Conservation (phyloP, 2,329 filamentous ascomycete genomes). For the Talaromyces sp. region DNA sequence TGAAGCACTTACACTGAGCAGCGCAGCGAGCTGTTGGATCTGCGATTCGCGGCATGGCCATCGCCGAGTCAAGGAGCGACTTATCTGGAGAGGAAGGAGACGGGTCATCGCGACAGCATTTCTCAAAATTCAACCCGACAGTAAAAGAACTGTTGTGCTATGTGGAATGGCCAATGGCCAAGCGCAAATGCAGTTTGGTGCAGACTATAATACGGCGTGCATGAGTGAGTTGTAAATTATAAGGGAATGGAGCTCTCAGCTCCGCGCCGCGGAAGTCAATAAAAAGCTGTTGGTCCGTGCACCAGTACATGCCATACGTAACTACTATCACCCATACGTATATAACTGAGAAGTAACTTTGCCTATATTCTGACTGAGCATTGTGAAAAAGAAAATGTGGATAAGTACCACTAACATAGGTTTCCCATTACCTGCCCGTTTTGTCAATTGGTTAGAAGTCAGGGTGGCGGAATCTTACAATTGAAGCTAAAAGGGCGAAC, state of each 20-base stretch:
- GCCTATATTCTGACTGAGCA: too few relatives aligned
- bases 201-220: neutral
- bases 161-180: neutral
- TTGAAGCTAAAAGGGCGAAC: too few relatives aligned
- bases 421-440: too few relatives aligned
- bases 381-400: too few relatives aligned
- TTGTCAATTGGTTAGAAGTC: too few relatives aligned
- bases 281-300: conserved; percentile 3
- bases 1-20: conserved; percentile 32
- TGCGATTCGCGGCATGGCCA: conserved; percentile 42
- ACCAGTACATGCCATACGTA: neutral
- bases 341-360: too few relatives aligned
- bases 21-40: conserved; percentile 33
- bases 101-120: conserved; percentile 3
- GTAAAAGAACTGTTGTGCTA: neutral
- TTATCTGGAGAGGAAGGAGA: conserved; percentile 27
- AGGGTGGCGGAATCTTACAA: too few relatives aligned
- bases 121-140: neutral
- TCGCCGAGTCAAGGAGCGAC: conserved; percentile 30
- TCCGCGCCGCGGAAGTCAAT: neutral
- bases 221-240: neutral
- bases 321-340: too few relatives aligned
- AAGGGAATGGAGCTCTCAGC: neutral
- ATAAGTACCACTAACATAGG: too few relatives aligned
- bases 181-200: neutral